These are phyloP conservation scores for Podospora pseudocomata DNA, from an alignment of 495 filamentous ascomycete genomes.

Conservation along the genomic window DNA sequence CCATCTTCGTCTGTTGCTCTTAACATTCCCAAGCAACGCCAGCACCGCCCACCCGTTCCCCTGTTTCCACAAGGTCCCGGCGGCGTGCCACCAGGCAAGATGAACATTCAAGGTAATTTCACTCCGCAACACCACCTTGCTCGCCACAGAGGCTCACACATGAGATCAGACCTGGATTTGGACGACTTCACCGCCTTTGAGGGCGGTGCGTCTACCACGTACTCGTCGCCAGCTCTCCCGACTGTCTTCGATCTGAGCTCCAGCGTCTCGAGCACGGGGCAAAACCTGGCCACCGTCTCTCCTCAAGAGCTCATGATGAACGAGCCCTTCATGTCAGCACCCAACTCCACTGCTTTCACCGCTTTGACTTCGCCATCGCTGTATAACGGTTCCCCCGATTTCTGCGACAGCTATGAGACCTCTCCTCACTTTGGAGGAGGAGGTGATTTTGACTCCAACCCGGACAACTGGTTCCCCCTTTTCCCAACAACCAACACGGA, in stretches of 20 bases:
- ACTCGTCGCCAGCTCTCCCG: conserved; percentile 50
- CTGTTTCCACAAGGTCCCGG: conserved; percentile 50
- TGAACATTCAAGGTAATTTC: conserved; percentile 45
- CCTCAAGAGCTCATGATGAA: conserved; percentile 73
- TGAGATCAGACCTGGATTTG: conserved; percentile 45
- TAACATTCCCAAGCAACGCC: conserved; percentile 44
- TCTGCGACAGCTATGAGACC: conserved; percentile 64
- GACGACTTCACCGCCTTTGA: conserved; percentile 52
- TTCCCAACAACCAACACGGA: conserved; percentile 54
- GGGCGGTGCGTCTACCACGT: conserved; percentile 46
- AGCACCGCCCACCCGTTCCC: conserved; percentile 50
- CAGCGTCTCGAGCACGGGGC: conserved; percentile 40
- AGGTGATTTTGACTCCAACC: conserved; percentile 43
- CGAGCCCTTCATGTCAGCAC: conserved; percentile 66
- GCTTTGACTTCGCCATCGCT: conserved; percentile 79
- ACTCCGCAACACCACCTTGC: conserved; percentile 8
- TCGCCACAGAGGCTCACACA: conserved; percentile 39
- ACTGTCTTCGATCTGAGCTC: conserved; percentile 43
- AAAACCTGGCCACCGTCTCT: conserved; percentile 70
- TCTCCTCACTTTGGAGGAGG: conserved; percentile 63
- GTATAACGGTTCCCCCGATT: conserved; percentile 68
- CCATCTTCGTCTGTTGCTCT: conserved; percentile 44
- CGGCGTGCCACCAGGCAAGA: conserved; percentile 42
- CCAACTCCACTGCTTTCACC: conserved; percentile 78
- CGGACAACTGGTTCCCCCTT: conserved; percentile 60